Evolutionary conservation across 2,329 filamentous ascomycete species (phyloP), one percentile per base, ranked within the genome.

Genomic region (Ascochyta clinopodiicola): DNA sequence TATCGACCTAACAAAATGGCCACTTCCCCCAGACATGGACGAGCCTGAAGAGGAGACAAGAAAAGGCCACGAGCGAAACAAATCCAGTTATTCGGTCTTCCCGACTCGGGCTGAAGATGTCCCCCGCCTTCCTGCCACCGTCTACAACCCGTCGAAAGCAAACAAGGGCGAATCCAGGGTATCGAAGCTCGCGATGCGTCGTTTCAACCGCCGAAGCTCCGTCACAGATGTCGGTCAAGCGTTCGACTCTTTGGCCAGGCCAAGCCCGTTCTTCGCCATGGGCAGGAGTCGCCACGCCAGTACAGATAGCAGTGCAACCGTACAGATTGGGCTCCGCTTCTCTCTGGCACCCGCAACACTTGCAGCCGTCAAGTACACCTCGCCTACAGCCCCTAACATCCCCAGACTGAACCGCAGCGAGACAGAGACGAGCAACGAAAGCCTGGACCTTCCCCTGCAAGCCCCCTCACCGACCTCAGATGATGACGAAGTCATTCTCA

Each of bases 271-370:
- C 46, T 75, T 75, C 37, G 73, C 72, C 9, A 44, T 51, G 53
- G 54, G 47, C 25, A 51, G 39, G 39, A 51, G 19, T 19, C 53
- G 53, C 22, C 54, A 57, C 9, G 44, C 29, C 27, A 91, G 88
- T 1, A 79, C 86, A 37, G 80, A 79, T 15, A 90, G 88, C 39
- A 84, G 84, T 9, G 87, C 87, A 22, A 90, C 87, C 0, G 87
- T 91, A 10, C 87, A 90, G 67, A 90, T 91, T 46, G 88, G 88
- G 1, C 78, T 91, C 15, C 83, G 88, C 10, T 79, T 91, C 51
- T 90, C 88, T n/a, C 59, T 77, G 6, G 74, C 73, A 12, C 74
- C 74, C 13, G 73, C 74, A 3, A 71, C 71, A 17, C 71, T 76
- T 51, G 69, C 68, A 44, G 71, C 71, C 46, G 67, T 63, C 29